Conservation (phyloP, 1,139 yeast species). For the Geotrichum australiense region DNA sequence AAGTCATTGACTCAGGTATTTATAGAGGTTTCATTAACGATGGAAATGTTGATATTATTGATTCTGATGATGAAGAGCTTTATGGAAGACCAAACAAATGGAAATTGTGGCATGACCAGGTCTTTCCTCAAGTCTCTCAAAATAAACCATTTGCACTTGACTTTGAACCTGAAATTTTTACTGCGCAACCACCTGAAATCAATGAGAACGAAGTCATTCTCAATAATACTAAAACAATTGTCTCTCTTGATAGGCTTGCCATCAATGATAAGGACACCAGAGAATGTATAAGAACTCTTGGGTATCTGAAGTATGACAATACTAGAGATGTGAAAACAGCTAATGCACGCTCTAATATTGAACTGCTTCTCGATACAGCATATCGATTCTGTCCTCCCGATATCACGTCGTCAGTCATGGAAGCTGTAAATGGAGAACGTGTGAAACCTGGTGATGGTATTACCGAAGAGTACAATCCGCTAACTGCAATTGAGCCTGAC, state of each 20-base stretch:
- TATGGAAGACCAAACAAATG: too few relatives aligned
- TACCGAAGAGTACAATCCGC: not conserved
- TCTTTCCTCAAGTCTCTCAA: slow-evolving; percentile 38
- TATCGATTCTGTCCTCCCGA: slow-evolving; percentile 17
- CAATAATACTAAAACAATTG: slow-evolving; percentile 26
- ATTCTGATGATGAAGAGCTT: slow-evolving; percentile 36
- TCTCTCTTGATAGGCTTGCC: slow-evolving; percentile 34
- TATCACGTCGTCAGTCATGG: not conserved
- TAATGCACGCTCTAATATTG: slow-evolving; percentile 26
- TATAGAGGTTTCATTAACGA: slow-evolving; percentile 57
- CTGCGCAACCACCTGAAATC: too few relatives aligned
- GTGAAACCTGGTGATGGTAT: not conserved
- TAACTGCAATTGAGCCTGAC: slow-evolving; percentile 1
- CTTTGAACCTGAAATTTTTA: too few relatives aligned
- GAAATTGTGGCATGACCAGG: slow-evolving; percentile 28
- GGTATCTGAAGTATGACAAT: slow-evolving; percentile 28
- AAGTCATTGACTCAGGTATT: slow-evolving; percentile 48
- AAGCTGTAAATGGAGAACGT: not conserved
- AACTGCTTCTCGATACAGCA: slow-evolving; percentile 40
- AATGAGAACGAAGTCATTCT: too few relatives aligned
- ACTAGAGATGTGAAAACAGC: slow-evolving; percentile 26
- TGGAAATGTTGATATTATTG: slow-evolving; percentile 58
- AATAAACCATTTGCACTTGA: not conserved
- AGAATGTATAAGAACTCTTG: slow-evolving; percentile 34
- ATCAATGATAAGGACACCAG: slow-evolving; percentile 27